These are phyloP conservation scores for Strobilomyces confusus DNA, from an alignment of 768 basidiomycete species.

Conservation along the genomic window DNA sequence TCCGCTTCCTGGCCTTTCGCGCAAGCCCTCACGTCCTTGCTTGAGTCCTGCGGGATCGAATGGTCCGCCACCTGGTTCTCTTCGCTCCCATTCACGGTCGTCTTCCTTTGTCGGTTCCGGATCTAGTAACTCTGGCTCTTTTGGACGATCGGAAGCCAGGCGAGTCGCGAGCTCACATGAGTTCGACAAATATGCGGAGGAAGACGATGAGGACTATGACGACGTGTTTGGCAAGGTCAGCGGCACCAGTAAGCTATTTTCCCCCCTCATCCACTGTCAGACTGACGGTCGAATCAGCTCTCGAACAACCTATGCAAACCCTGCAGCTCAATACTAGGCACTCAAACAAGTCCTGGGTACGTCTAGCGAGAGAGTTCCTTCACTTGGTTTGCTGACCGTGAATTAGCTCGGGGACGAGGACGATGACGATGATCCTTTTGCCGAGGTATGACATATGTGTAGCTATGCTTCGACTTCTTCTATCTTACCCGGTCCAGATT, in stretches of 20 bases:
- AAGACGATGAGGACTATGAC: conserved; percentile 90
- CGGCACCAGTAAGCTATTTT: conserved; percentile 51
- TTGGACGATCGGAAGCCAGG: conserved; percentile 63
- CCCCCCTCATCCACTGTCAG: background rate
- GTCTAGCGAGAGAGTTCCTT: conserved; percentile 10
- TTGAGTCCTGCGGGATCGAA: conserved; percentile 41
- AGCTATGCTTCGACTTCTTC: background rate
- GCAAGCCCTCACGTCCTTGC: conserved; percentile 51
- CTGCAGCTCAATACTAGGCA: conserved; percentile 82
- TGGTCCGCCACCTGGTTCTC: conserved; percentile 25
- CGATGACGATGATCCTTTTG: conserved; percentile 96
- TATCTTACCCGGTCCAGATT: conserved; percentile 46
- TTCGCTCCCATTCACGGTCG: conserved; percentile 52
- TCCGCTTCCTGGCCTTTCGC: conserved; percentile 54
- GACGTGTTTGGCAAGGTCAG: conserved; percentile 86
- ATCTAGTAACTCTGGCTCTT: conserved; percentile 44
- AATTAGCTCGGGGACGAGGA: conserved; percentile 72
- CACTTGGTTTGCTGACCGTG: background rate
- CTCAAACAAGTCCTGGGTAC: conserved; percentile 88
- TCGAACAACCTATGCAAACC: conserved; percentile 63
- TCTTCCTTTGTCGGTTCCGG: conserved; percentile 49
- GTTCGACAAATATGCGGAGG: conserved; percentile 84
- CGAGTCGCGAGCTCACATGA: conserved; percentile 53
- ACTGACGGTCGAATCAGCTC: conserved; percentile 33
- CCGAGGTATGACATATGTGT: conserved; percentile 55